Base-by-base conservation (phyloP, 352 stramenopile genomes). In the Phytophthora cryptogea region DNA sequence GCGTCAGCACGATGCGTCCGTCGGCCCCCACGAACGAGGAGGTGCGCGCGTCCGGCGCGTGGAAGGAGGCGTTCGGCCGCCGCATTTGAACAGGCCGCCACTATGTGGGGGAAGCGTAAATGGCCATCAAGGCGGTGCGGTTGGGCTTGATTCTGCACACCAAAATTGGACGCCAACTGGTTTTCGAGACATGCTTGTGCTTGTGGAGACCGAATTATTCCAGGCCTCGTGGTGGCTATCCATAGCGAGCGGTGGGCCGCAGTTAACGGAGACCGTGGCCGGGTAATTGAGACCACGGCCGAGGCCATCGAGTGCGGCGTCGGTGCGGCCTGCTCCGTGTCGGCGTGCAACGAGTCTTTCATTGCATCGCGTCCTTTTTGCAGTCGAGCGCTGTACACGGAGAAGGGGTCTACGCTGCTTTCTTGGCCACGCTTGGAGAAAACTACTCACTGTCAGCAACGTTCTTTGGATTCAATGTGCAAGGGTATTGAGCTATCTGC, bases 1-100 rank as follows among this genome's bases (percentile, higher is more conserved):
- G 74, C 40, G 74, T 80, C 10, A 79, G 63, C 27, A 77, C 23
- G 42, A 80, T 76, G 45, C 58, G 70, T 26, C 68, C 72, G 57
- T 83, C 71, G 10, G 66, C 53, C 16, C 63, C 59, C 4, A 66
- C 36, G 63, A 78, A 68, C 30, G 63, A 68, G 36, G 59, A 63
- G 13, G 53, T 14, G 11, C 16, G 45, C 35, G 49, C 33, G 28
- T 23, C 14, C 5, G 37, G 13, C 40, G 39, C 50, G 28, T 51
- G 43, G 49, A 50, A 54, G 10, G 62, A 54, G 37, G 57, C 50
- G 35, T 31, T 53, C 6, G 63, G 51, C 45, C 51, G 40, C 28
- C 57, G 63, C 63, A 72, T 72, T 59, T 23, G 16, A 8, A 35
- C 37, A 27, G 37, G 10, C 14, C n/a, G 37, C 5, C 31, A 48